Conservation (phyloP, 192 early-diverging fungal genomes). For the Coemansia biformis region DNA sequence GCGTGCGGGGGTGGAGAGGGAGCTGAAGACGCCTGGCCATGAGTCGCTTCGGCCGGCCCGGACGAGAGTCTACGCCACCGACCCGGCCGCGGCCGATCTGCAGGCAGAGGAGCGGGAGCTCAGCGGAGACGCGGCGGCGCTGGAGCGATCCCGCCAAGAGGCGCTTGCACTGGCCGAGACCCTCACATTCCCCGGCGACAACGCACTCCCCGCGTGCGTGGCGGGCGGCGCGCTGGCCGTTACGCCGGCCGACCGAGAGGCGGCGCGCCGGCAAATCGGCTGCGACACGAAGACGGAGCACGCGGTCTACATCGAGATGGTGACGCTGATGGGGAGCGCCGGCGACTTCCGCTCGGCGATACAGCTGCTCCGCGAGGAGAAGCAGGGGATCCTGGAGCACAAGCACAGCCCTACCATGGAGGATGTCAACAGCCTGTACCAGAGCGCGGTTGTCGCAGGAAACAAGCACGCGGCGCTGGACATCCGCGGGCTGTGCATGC, state of each 20-base stretch:
- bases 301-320: conserved; percentile 55
- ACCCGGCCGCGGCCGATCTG: neutral
- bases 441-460: conserved; percentile 51
- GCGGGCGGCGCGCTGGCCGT: conserved; percentile 34
- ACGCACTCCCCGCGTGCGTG: conserved; percentile 13
- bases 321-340: conserved; percentile 59
- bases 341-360: conserved; percentile 51
- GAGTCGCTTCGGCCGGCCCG: conserved; percentile 16
- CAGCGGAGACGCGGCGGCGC: conserved; percentile 11
- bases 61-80: conserved; percentile 20
- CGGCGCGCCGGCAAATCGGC: conserved; percentile 39
- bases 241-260: conserved; percentile 34
- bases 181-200: conserved; percentile 28
- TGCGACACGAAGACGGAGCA: conserved; percentile 56
- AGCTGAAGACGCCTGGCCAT: conserved; percentile 33
- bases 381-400: conserved; percentile 32
- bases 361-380: conserved; percentile 49
- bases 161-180: conserved; percentile 32
- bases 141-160: conserved; percentile 20
- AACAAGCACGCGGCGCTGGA: conserved; percentile 49
- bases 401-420: conserved; percentile 41
- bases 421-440: conserved; percentile 51
- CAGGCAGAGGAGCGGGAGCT: neutral
- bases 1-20: conserved; percentile 36
- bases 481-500: conserved; percentile 50